Evolutionary conservation across 1,284 basidiomycete species (phyloP).

Genomic region (Pulveroboletus sp.): DNA sequence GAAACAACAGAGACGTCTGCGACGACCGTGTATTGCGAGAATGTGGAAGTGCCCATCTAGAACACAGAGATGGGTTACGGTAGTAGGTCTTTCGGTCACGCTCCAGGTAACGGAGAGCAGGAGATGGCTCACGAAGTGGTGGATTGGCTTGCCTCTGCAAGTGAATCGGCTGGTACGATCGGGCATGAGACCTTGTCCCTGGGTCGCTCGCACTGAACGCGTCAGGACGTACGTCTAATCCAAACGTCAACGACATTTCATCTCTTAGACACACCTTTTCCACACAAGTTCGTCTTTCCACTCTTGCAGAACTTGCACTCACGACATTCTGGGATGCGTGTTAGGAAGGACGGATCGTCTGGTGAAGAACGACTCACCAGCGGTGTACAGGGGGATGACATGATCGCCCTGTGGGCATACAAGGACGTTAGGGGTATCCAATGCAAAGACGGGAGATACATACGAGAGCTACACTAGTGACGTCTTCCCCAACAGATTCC

Average conservation of each 20-base stretch:
- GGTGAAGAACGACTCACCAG: constrained; percentile 47
- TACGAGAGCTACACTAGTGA: constrained; percentile 77
- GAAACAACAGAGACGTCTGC: constrained; percentile 96
- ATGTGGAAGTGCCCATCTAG: constrained; percentile 97
- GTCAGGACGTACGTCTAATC: constrained; percentile 7
- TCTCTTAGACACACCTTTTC: constrained; percentile 54
- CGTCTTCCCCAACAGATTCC: constrained; percentile 92
- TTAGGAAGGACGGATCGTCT: neutral
- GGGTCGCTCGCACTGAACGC: constrained; percentile 77
- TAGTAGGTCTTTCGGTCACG: neutral
- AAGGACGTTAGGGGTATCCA: neutral
- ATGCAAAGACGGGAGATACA: constrained; percentile 15
- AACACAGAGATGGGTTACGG: neutral
- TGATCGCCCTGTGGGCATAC: constrained; percentile 66
- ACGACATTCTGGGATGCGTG: constrained; percentile 67
- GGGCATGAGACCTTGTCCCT: constrained; percentile 97
- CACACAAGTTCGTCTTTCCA: constrained; percentile 96
- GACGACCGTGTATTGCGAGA: constrained; percentile 99
- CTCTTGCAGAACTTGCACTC: constrained; percentile 99
- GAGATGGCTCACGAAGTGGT: constrained; percentile 77
- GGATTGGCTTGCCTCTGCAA: constrained; percentile 82
- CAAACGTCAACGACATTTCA: neutral
- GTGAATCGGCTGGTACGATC: constrained; percentile 91
- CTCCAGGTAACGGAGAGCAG: neutral
- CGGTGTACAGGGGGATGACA: constrained; percentile 92